Conservation (phyloP, 192 early-diverging fungal genomes). For the Piromyces finnis region DNA sequence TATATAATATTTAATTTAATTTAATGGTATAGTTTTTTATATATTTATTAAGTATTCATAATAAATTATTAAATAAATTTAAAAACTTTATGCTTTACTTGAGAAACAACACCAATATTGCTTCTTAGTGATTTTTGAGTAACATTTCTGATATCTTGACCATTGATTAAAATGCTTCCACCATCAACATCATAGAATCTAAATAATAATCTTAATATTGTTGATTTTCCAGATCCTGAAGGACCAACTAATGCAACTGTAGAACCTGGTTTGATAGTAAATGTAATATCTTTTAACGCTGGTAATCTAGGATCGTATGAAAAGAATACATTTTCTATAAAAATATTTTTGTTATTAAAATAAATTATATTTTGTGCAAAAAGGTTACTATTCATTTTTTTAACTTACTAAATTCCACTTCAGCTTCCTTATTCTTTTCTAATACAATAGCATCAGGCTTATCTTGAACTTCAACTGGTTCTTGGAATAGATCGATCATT, state of each 20-base stretch:
- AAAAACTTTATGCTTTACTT: too few species aligned
- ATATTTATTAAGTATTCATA: too few species aligned
- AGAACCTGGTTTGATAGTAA: constrained; percentile 44
- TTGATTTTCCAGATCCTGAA: constrained; percentile 43
- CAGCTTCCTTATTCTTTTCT: constrained; percentile 25
- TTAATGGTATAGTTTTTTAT: too few species aligned
- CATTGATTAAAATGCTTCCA: constrained; percentile 75
- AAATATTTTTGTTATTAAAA: too few species aligned
- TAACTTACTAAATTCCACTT: constrained; percentile 47
- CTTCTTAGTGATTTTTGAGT: constrained; percentile 55
- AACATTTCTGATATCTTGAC: constrained; percentile 51
- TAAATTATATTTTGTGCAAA: too few species aligned
- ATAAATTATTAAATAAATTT: too few species aligned
- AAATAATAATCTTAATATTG: constrained; percentile 55
- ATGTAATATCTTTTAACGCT: constrained; percentile 50
- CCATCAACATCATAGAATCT: constrained; percentile 73
- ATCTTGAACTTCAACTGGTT: constrained; percentile 40
- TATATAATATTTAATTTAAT: too few species aligned
- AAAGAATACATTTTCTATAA: constrained; percentile 50
- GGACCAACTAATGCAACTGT: constrained; percentile 69
- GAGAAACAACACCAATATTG: constrained; percentile 81
- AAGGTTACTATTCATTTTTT: too few species aligned
- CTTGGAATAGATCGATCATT: constrained; percentile 62
- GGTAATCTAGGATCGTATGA: constrained; percentile 50
- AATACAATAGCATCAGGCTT: constrained; percentile 35